These are phyloP conservation scores for Naganishia liquefaciens DNA, from an alignment of 1,284 basidiomycete genomes.

Conservation along the genomic window DNA sequence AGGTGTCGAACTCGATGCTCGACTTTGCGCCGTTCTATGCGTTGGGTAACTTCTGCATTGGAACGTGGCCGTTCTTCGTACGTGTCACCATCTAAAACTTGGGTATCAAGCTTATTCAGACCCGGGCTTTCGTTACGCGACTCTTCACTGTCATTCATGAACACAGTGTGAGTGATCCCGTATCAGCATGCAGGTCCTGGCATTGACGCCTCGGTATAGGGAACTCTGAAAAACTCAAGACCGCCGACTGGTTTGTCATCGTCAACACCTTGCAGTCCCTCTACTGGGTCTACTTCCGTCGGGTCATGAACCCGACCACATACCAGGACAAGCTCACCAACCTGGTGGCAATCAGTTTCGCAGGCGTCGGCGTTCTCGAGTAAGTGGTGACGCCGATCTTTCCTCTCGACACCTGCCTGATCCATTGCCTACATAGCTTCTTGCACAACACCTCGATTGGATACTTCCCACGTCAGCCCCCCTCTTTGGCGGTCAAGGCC, in stretches of 20 bases:
- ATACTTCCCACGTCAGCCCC: slow-evolving; percentile 41
- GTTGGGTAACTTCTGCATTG: slow-evolving; percentile 43
- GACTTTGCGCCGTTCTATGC: slow-evolving; percentile 43
- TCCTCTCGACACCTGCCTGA: not conserved
- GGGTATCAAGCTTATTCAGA: no score
- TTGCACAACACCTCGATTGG: slow-evolving; percentile 45
- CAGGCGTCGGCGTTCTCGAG: slow-evolving; percentile 41
- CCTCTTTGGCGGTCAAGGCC: slow-evolving; percentile 39
- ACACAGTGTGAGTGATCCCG: not conserved
- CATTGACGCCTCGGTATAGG: not conserved
- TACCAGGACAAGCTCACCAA: slow-evolving; percentile 45
- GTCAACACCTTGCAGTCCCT: slow-evolving; percentile 45
- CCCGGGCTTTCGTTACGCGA: no score
- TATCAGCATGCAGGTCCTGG: not conserved
- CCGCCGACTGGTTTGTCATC: slow-evolving; percentile 41
- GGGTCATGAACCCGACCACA: slow-evolving; percentile 37
- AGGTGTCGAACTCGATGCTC: slow-evolving; percentile 39
- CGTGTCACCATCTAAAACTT: slow-evolving; percentile 3
- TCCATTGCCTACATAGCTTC: slow-evolving; percentile 39
- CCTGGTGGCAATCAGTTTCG: slow-evolving; percentile 44
- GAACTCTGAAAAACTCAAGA: slow-evolving; percentile 44
- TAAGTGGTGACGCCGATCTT: slow-evolving; percentile 7
- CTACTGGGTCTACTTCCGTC: slow-evolving; percentile 42
- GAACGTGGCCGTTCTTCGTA: slow-evolving; percentile 46
- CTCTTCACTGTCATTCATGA: not conserved